Conservation (phyloP, 306 rosid species). For the Begonia masoniana region DNA sequence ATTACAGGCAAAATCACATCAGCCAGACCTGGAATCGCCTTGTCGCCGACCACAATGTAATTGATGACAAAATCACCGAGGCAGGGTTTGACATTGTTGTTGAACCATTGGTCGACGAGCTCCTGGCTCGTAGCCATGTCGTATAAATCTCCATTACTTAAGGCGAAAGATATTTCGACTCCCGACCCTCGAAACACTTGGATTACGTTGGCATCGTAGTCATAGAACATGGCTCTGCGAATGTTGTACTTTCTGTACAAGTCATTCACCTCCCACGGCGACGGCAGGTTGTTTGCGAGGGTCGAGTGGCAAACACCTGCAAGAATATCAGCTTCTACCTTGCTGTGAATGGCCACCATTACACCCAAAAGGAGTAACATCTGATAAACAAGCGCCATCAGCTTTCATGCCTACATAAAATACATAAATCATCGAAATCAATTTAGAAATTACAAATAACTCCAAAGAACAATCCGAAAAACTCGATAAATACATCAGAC, state of each 20-base stretch:
- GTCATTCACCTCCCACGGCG: constrained; percentile 7
- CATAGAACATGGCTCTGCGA: constrained; percentile 14
- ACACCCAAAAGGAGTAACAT: not conserved
- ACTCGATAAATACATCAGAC: too few relatives aligned
- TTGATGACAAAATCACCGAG: constrained; percentile 1
- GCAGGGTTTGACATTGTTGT: constrained; percentile 12
- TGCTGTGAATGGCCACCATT: not conserved
- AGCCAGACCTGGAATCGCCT: constrained; percentile 12
- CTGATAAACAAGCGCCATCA: not conserved
- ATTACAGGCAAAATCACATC: constrained; percentile 9
- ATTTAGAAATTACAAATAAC: too few relatives aligned
- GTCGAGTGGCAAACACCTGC: constrained; percentile 15
- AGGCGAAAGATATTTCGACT: constrained; percentile 7
- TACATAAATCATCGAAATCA: too few relatives aligned
- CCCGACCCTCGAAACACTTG: constrained; percentile 5
- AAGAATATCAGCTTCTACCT: not conserved
- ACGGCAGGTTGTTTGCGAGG: constrained; percentile 18
- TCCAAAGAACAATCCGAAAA: too few relatives aligned
- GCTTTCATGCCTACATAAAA: too few relatives aligned
- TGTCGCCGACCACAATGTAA: constrained; percentile 17
- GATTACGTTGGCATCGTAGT: constrained; percentile 4
- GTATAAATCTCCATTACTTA: constrained; percentile 7
- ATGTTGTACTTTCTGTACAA: constrained; percentile 8
- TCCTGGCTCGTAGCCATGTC: constrained; percentile 6
- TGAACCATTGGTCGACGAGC: constrained; percentile 15